These are phyloP conservation scores for Beverwykella pulmonaria DNA, from an alignment of 495 filamentous ascomycete genomes.

Conservation along the genomic window DNA sequence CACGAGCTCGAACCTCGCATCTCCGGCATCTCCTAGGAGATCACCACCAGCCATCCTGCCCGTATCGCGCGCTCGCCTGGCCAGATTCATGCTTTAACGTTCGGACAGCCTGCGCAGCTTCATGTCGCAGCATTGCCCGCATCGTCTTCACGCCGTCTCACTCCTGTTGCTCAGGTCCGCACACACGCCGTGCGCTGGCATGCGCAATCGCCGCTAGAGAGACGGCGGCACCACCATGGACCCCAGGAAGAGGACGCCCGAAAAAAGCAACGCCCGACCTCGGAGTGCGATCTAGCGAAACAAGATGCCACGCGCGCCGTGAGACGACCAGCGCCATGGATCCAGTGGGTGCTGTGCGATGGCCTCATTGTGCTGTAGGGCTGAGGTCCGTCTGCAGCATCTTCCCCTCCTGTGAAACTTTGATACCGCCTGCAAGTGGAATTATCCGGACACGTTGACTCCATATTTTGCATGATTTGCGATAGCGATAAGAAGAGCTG, in stretches of 20 bases:
- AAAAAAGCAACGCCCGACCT: conserved; percentile 24
- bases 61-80: neutral
- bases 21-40: conserved; percentile 33
- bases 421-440: neutral
- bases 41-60: neutral
- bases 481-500: conserved; percentile 4
- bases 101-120: neutral
- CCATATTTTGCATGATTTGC: neutral
- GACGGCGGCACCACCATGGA: too few relatives aligned
- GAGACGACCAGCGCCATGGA: conserved; percentile 19
- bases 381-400: conserved; percentile 5
- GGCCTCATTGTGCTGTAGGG: conserved; percentile 15
- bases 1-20: neutral
- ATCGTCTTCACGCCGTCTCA: neutral
- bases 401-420: too few relatives aligned
- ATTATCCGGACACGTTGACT: conserved; percentile 20
- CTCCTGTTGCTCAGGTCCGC: too few relatives aligned
- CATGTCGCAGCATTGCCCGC: neutral
- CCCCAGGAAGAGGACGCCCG: neutral
- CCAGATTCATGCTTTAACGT: neutral
- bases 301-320: conserved; percentile 8
- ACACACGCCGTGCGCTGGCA: neutral
- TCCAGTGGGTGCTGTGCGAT: neutral
- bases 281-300: conserved; percentile 6
- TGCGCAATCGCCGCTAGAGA: too few relatives aligned